Conservation (phyloP, 176 grass and related monocot species). For the Oryza longistaminata region DNA sequence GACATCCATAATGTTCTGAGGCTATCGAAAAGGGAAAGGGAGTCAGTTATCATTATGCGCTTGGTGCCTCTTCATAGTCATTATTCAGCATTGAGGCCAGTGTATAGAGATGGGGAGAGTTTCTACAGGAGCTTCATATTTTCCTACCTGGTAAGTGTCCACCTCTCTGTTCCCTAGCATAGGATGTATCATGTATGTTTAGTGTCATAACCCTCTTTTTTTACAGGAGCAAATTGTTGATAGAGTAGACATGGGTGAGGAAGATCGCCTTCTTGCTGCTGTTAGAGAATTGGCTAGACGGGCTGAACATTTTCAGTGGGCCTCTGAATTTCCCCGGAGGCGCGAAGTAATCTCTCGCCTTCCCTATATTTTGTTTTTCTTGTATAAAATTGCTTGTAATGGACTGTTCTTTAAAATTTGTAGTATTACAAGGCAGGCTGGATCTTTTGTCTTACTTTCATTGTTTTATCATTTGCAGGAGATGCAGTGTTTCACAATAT, state of each 20-base stretch:
- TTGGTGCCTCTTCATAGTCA: background rate
- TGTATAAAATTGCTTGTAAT: background rate
- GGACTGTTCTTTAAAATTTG: conserved; percentile 28
- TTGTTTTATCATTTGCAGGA: conserved; percentile 36
- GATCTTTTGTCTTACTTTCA: conserved; percentile 19
- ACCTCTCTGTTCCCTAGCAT: conserved; percentile 18
- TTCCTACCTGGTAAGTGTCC: conserved; percentile 47
- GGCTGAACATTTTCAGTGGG: too few relatives aligned
- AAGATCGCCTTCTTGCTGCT: conserved; percentile 32
- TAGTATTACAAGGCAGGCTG: background rate
- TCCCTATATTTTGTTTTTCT: too few relatives aligned
- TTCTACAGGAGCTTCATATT: conserved; percentile 60
- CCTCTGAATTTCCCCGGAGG: too few relatives aligned
- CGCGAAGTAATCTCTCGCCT: too few relatives aligned
- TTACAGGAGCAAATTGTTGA: conserved; percentile 56
- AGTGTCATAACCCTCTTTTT: conserved; percentile 16
- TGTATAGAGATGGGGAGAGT: conserved; percentile 49
- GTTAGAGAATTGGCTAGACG: background rate
- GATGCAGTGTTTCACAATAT: conserved; percentile 5
- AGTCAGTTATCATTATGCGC: too few relatives aligned
- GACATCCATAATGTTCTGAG: background rate
- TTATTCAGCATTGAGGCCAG: conserved; percentile 21
- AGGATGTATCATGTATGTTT: conserved; percentile 2
- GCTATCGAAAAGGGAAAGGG: too few relatives aligned
- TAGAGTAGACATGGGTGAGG: conserved; percentile 36